These are phyloP conservation scores for Otatea glauca DNA, from an alignment of 176 grass and related monocot species.

Conservation along the genomic window DNA sequence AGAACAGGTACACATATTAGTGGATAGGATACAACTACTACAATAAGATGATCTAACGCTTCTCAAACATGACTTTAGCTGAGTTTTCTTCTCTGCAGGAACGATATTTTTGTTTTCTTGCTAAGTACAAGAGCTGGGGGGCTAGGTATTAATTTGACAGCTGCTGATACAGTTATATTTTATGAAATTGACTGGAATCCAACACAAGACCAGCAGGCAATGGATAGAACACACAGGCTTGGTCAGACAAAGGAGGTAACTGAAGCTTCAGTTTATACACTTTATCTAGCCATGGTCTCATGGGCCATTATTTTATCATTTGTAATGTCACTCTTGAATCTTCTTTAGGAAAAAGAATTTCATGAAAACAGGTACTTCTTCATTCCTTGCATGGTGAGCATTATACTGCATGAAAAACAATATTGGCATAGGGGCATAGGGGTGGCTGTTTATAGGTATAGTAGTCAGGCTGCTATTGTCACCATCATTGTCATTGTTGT, in stretches of 20 bases:
- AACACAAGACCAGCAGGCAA: conserved; percentile 97
- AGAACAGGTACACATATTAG: conserved; percentile 63
- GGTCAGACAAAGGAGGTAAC: conserved; percentile 96
- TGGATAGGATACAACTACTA: background rate
- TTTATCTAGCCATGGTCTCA: conserved; percentile 19
- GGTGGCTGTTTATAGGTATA: background rate
- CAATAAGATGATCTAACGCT: conserved; percentile 22
- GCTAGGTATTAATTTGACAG: conserved; percentile 97
- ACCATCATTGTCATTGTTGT: conserved; percentile 19
- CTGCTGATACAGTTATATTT: conserved; percentile 99
- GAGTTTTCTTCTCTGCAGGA: conserved; percentile 62
- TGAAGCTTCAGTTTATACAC: conserved; percentile 31
- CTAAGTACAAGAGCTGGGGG: conserved; percentile 98
- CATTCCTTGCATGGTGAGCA: background rate
- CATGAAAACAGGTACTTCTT: background rate
- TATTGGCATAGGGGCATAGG: conserved; percentile 8
- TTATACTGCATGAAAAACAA: background rate
- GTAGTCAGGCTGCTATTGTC: background rate
- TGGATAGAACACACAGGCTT: conserved; percentile 98
- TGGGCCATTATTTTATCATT: conserved; percentile 12
- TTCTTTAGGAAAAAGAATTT: background rate
- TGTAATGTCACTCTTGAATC: background rate
- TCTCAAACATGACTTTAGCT: conserved; percentile 41
- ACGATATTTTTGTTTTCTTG: conserved; percentile 99
- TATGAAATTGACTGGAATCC: conserved; percentile 99